phyloP scores from a whole-genome alignment of 768 basidiomycete genomes.

The Steccherinum ochraceum region DNA sequence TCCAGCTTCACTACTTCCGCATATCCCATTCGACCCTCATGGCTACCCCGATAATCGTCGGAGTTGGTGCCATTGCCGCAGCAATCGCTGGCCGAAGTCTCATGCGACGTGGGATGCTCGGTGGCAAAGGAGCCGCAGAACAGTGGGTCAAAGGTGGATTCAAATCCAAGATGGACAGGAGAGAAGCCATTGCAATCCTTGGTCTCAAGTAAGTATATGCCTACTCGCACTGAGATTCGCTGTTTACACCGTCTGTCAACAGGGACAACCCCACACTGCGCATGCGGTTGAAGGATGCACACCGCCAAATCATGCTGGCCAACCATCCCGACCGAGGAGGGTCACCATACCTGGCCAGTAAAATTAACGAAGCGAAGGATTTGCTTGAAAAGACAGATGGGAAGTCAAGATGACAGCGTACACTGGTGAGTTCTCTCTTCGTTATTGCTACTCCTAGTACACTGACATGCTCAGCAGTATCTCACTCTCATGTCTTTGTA shows the following conservation, averaged over 20 bases:
- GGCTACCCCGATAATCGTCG: slow-evolving; percentile 75
- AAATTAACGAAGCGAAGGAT: slow-evolving; percentile 98
- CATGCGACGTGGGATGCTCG: slow-evolving; percentile 38
- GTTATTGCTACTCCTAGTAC: slow-evolving; percentile 1
- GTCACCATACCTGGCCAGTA: slow-evolving; percentile 96
- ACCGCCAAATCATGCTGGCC: slow-evolving; percentile 94
- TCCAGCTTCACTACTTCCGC: no score
- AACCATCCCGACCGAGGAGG: slow-evolving; percentile 99
- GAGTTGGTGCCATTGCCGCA: slow-evolving; percentile 71
- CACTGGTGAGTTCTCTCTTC: not conserved
- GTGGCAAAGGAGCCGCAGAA: slow-evolving; percentile 59
- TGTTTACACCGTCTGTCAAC: not conserved
- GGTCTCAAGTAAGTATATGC: slow-evolving; percentile 76
- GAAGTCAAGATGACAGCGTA: slow-evolving; percentile 23
- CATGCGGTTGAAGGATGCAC: slow-evolving; percentile 86
- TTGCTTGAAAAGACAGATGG: slow-evolving; percentile 76
- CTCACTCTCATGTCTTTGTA: not conserved
- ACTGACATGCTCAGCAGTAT: not conserved
- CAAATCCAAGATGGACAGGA: slow-evolving; percentile 92
- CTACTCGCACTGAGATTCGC: not conserved
- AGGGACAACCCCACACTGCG: slow-evolving; percentile 81
- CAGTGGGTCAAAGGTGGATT: slow-evolving; percentile 94
- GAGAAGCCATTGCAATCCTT: slow-evolving; percentile 86
- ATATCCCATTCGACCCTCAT: no score
- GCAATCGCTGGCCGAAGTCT: slow-evolving; percentile 71